Percentiles rank a stretch among this genome's conserved stretches.
Conservation (phyloP, 73 alveolate genomes). For the Symbiodinium pilosum region DNA sequence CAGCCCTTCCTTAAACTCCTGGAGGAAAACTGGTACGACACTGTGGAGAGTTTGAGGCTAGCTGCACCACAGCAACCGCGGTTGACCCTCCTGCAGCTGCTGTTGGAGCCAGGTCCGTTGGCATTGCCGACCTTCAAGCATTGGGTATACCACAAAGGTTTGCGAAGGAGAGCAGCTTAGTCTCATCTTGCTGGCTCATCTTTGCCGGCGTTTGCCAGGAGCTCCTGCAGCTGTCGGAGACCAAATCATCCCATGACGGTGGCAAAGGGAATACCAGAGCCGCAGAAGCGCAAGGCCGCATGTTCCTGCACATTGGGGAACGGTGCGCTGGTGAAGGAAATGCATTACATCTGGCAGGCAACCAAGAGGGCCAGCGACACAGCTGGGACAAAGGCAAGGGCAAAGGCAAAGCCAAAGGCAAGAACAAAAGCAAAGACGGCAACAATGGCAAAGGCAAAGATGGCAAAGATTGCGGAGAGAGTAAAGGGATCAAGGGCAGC, state of each 20-base stretch:
- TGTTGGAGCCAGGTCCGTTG: conserved; percentile 31
- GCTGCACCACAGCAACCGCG: too few relatives aligned
- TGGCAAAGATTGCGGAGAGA: background rate
- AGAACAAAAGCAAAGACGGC: background rate
- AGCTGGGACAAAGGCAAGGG: conserved; percentile 24
- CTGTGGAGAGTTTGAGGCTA: conserved; percentile 41
- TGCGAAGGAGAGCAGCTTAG: conserved; percentile 24
- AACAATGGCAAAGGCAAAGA: background rate
- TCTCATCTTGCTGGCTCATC: background rate
- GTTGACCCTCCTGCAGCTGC: too few relatives aligned
- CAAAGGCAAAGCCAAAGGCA: conserved; percentile 12
- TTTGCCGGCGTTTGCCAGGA: too few relatives aligned
- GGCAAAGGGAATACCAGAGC: conserved; percentile 26
- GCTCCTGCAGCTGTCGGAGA: conserved; percentile 77
- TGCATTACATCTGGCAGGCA: background rate
- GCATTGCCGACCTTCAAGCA: conserved; percentile 34
- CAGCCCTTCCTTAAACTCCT: conserved; percentile 16
- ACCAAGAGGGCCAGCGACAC: background rate
- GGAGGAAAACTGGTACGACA: conserved; percentile 59
- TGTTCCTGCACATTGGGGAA: too few relatives aligned
- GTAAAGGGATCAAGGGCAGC: background rate
- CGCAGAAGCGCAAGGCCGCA: conserved; percentile 14
- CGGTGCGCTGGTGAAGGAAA: too few relatives aligned
- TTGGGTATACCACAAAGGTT: conserved; percentile 59
- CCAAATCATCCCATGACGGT: background rate